Evolutionary conservation across 2,329 filamentous ascomycete genomes (phyloP).

Genomic region (Ophiostoma tasmaniense): DNA sequence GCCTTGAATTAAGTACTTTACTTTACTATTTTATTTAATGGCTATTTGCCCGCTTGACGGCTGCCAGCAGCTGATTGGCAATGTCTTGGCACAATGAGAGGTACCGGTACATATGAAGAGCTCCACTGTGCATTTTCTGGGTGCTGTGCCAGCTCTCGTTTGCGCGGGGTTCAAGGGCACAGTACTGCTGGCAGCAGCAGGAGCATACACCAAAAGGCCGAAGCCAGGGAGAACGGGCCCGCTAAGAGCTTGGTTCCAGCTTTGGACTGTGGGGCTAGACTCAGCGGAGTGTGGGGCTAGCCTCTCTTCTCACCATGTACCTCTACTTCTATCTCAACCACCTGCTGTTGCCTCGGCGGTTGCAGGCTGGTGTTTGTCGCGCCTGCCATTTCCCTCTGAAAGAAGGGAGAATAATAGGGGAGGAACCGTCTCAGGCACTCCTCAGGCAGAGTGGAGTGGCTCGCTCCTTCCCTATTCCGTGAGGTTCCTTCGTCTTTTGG

Average conservation of each 20-base stretch:
- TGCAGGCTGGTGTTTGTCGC: background rate
- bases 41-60: background rate
- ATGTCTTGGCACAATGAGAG: background rate
- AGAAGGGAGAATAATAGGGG: conserved; percentile 9
- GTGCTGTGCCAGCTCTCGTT: background rate
- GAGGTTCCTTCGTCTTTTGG: background rate
- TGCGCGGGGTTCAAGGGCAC: conserved; percentile 5
- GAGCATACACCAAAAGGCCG: background rate
- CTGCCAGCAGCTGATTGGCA: conserved; percentile 6
- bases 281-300: background rate
- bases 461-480: conserved; percentile 8
- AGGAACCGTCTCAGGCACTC: background rate
- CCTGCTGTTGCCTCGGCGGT: conserved; percentile 3
- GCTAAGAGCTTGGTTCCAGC: conserved; percentile 4
- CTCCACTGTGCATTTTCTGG: background rate
- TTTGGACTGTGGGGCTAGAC: background rate
- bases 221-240: conserved; percentile 4
- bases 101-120: background rate
- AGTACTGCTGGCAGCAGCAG: background rate
- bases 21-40: background rate
- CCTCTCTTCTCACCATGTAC: background rate
- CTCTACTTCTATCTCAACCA: background rate
- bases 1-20: background rate
- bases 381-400: background rate
- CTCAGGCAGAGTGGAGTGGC: conserved; percentile 4